Conservation (phyloP, 176 grass and related monocot genomes). For the Carex cristatella region DNA sequence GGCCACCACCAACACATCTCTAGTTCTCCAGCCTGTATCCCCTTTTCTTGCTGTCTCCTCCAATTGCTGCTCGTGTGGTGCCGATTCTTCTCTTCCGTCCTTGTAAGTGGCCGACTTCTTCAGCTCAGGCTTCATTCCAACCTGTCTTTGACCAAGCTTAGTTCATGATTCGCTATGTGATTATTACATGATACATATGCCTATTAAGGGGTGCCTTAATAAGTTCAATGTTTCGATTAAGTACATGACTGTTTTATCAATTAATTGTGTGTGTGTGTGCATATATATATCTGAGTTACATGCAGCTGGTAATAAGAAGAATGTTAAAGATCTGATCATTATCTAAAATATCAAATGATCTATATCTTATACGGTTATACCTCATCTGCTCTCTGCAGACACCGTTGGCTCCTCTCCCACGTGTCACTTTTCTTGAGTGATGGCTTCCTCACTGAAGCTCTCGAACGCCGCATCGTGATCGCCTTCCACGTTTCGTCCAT, state of each 20-base stretch:
- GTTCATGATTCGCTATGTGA: not conserved
- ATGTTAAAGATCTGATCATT: not conserved
- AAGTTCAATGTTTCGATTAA: not conserved
- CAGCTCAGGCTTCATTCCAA: not conserved
- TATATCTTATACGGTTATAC: not conserved
- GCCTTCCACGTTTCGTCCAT: slow-evolving; percentile 50
- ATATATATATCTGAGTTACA: not conserved
- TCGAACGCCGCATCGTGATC: slow-evolving; percentile 22
- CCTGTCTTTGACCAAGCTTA: slow-evolving; percentile 26
- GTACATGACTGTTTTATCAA: not conserved
- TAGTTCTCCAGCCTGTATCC: slow-evolving; percentile 50
- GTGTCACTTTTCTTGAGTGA: slow-evolving; percentile 58
- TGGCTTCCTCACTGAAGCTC: slow-evolving; percentile 17
- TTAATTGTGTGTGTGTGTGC: too few relatives aligned
- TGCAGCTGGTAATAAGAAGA: not conserved
- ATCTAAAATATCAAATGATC: not conserved
- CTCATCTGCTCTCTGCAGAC: slow-evolving; percentile 8
- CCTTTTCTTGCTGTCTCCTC: not conserved
- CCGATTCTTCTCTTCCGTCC: not conserved
- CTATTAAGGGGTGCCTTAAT: not conserved
- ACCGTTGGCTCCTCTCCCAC: slow-evolving; percentile 41
- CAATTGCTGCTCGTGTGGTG: not conserved
- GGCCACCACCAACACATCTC: slow-evolving; percentile 41
- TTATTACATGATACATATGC: not conserved
- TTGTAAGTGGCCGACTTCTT: slow-evolving; percentile 33